These are phyloP conservation scores for Colletotrichum viniferum DNA, from an alignment of 2,329 filamentous ascomycete genomes.

Conservation along the genomic window DNA sequence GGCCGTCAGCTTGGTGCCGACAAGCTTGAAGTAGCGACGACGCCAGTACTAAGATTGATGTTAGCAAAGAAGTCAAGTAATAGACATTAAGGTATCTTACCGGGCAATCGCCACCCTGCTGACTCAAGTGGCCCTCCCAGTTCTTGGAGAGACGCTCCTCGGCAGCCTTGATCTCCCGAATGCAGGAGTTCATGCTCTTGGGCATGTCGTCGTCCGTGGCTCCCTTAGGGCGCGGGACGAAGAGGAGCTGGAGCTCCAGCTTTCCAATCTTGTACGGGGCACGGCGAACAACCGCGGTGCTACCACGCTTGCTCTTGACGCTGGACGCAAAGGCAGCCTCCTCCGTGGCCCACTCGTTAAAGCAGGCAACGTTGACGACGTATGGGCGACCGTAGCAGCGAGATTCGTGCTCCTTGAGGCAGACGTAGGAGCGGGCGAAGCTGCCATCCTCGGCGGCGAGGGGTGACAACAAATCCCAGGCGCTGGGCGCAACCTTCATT, in stretches of 20 bases:
- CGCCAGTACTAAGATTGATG: constrained; percentile 80
- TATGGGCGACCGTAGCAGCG: constrained; percentile 88
- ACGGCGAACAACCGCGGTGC: constrained; percentile 72
- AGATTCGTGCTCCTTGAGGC: constrained; percentile 89
- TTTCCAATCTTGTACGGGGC: constrained; percentile 98
- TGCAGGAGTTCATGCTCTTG: constrained; percentile 98
- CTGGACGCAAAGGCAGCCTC: constrained; percentile 79
- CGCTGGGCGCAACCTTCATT: constrained; percentile 67
- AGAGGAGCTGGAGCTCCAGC: constrained; percentile 90
- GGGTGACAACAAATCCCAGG: constrained; percentile 87
- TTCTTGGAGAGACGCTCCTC: constrained; percentile 78
- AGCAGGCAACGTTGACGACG: constrained; percentile 88
- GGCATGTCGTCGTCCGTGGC: constrained; percentile 94
- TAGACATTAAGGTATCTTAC: constrained; percentile 62
- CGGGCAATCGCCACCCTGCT: constrained; percentile 96
- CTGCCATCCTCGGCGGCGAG: constrained; percentile 90
- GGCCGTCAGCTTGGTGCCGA: constrained; percentile 88
- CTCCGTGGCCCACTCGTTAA: constrained; percentile 98
- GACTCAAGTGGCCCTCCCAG: constrained; percentile 89
- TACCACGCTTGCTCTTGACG: constrained; percentile 90
- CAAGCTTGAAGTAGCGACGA: constrained; percentile 93
- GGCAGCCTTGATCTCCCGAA: constrained; percentile 90
- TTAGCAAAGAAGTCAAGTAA: constrained; percentile 38
- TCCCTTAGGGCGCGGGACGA: constrained; percentile 90
- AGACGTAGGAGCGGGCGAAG: constrained; percentile 92